Base-by-base conservation (phyloP, 208 protist genomes). In the Crithidia expoeki region DNA sequence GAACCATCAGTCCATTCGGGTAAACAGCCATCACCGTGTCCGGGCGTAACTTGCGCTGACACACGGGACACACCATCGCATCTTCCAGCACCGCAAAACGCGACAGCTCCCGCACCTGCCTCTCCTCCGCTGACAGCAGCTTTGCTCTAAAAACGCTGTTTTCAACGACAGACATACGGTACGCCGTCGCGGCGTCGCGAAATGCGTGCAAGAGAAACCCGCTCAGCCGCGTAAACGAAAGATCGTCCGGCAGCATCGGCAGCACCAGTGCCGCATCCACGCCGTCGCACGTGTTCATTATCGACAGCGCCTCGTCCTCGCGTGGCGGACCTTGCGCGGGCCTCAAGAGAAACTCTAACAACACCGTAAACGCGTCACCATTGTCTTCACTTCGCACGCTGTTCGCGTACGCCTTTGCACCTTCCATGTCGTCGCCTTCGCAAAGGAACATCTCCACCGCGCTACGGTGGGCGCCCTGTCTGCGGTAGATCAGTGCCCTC, bases 391-490 rank as follows among this genome's bases (percentile, higher is more conserved):
- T 59, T 30, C 73, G 63, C 19, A 79, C 87, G 16, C 47, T 58
- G 28, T 34, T 62, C 19, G 83, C 87, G 61, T 95, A 95, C 61
- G 79, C 58, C 49, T 69, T 69, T 10, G 87, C 90, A 14, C 69
- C 79, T 4, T 50, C 67, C 53, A 92, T 47, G 46, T 77, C 63
- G 12, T 77, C 36, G 9, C 55, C 57, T 63, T 93, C 87, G 42
- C 75, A 46, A 17, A 89, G 51, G 66, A 85, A 89, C 90, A 95
- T 93, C 21, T 59, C 50, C 17, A 92, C 74, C 1, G 90, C 86
- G 27, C 76, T 61, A 12, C 68, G 72, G 62, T 95, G 87, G n/a
- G 62, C 65, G 6, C 76, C 75, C 19, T 84, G 57, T 2, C 90
- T 76, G 25, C 80, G 62, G 51, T 92, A 93, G 44, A 95, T 74